Conservation (phyloP, 2,329 filamentous ascomycete genomes). For the Trichoderma aggressivum region DNA sequence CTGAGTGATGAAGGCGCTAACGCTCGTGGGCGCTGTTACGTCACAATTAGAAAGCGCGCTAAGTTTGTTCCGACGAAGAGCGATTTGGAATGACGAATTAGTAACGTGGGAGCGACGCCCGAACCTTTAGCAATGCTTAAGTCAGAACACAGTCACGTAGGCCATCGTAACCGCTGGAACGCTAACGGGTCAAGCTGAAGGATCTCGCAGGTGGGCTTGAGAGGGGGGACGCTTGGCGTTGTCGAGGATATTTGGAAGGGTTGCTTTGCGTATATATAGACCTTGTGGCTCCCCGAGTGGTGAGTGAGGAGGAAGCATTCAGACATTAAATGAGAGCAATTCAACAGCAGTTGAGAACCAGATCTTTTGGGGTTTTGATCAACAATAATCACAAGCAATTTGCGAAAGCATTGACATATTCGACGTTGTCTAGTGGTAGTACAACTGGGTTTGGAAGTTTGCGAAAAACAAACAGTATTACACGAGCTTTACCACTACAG, state of each 20-base stretch:
- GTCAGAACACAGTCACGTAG: neutral
- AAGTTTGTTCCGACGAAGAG: neutral
- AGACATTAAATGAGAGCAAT: conserved; percentile 2
- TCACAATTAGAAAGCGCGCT: conserved; percentile 34
- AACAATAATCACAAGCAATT: neutral
- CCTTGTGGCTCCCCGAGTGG: neutral
- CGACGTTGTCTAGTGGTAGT: neutral
- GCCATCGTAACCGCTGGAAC: neutral
- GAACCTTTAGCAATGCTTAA: conserved; percentile 15
- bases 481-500: neutral
- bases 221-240: conserved; percentile 20
- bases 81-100: neutral
- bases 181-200: neutral
- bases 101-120: neutral
- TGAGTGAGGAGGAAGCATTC: neutral
- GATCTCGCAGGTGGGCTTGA: conserved; percentile 23
- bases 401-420: neutral
- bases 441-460: neutral
- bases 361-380: neutral
- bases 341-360: neutral
- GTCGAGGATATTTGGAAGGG: conserved; percentile 44
- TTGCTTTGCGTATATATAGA: neutral
- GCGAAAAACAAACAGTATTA: neutral
- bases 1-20: conserved; percentile 4
- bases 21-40: conserved; percentile 27